Evolutionary conservation across 2,329 filamentous ascomycete species (phyloP), one percentile per base, ranked within the genome.

Genomic region (Diplodia corticola): DNA sequence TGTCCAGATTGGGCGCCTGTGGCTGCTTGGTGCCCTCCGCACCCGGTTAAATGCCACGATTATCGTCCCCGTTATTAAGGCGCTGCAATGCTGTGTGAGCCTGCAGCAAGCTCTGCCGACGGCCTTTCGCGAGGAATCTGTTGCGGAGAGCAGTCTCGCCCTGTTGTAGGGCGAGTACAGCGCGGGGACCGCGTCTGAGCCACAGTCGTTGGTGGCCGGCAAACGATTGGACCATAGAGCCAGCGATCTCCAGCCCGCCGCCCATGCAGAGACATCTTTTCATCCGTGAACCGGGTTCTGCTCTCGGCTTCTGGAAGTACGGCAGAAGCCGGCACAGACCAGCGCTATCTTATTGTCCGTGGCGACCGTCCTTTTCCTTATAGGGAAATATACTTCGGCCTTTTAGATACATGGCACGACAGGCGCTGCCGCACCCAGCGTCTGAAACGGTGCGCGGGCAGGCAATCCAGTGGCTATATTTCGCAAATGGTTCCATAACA

Each of bases 271-370:
- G 44, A 61, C 57, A 61, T 28, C 7, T 49, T 24, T 24, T 26
- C 40, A 49, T 49, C 44, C 57, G 35, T 61, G 57, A 49, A 49
- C 57, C 57, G 49, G 44, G 40, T 49, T 33, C n/a, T 30, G 57
- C n/a, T 22, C 57, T 35, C 26, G 57, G 40, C 57, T 61, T 61
- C 57, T 61, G 57, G 57, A 61, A 61, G 26, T 49, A 61, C 57
- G 57, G 57, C 57, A 61, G 57, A 61, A 61, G 37, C 26, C 57
- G 40, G 57, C 57, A 61, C 44, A 61, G 57, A 49, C 57, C 57
- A 48, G 57, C 57, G 40, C 44, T 49, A 49, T 49, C 37, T 46
- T 46, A 57, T 57, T 44, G 20, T 60, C 40, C 28, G 57, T 3
- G n/a, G 57, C 26, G 9, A 24, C 9, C 44, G 40, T 49, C 44